Conservation (phyloP, 345 rosid genomes). For the Linum lewisii region DNA sequence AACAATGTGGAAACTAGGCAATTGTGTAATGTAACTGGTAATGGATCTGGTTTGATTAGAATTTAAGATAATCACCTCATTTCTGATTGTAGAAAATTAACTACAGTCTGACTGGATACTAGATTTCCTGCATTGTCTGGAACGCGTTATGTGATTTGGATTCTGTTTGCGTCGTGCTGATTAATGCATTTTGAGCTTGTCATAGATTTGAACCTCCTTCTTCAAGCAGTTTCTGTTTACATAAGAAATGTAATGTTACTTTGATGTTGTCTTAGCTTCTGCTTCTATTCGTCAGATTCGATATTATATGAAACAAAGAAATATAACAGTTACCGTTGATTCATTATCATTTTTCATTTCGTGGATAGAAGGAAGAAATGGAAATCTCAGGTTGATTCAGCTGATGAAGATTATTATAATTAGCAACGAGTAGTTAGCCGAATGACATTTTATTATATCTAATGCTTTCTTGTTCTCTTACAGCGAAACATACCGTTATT, state of each 20-base stretch:
- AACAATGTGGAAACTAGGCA: neutral
- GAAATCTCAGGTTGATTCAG: neutral
- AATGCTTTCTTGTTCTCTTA: conserved; percentile 1
- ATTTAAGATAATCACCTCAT: neutral
- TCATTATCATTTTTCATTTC: too few species aligned
- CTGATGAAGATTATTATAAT: neutral
- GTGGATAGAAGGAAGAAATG: neutral
- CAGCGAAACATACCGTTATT: conserved; percentile 85
- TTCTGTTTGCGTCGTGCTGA: too few species aligned
- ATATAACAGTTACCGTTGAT: too few species aligned
- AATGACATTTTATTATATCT: neutral
- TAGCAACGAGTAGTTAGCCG: neutral
- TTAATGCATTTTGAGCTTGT: too few species aligned
- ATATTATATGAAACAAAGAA: too few species aligned
- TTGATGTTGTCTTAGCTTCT: too few species aligned
- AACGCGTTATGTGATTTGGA: too few species aligned
- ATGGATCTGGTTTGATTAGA: neutral
- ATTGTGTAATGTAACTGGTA: neutral
- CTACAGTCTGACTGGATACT: too few species aligned
- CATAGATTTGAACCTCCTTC: too few species aligned
- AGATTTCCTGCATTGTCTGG: too few species aligned
- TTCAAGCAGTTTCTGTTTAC: neutral
- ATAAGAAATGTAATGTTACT: neutral
- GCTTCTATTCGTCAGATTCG: too few species aligned
- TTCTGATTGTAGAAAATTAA: too few species aligned